Conservation (phyloP, 768 basidiomycete genomes). For the Rhizopogon vesiculosus region DNA sequence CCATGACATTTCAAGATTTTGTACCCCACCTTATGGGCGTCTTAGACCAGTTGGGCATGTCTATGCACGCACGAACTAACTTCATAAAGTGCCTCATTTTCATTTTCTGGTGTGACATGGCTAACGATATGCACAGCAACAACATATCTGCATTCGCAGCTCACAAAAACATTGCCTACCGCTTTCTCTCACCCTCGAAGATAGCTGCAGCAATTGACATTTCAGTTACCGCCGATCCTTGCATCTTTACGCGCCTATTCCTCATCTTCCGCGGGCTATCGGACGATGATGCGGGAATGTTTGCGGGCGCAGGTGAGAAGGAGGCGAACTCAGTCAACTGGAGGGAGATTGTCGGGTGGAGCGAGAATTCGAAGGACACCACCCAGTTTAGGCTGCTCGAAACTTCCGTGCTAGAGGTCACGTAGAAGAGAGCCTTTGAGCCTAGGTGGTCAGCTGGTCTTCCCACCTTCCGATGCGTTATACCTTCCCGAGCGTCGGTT, state of each 20-base stretch:
- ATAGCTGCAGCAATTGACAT: constrained; percentile 88
- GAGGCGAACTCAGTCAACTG: constrained; percentile 80
- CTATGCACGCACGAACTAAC: constrained; percentile 73
- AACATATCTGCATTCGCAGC: constrained; percentile 69
- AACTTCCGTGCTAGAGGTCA: constrained; percentile 71
- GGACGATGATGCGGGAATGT: constrained; percentile 74
- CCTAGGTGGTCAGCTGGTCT: constrained; percentile 7
- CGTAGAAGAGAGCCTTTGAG: constrained; percentile 23
- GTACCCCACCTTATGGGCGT: constrained; percentile 77
- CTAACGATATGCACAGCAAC: constrained; percentile 40
- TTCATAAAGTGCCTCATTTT: constrained; percentile 64
- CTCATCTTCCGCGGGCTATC: constrained; percentile 80
- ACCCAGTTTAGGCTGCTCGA: constrained; percentile 76
- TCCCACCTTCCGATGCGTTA: constrained; percentile 11
- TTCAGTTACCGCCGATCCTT: constrained; percentile 74
- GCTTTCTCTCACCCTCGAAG: constrained; percentile 75
- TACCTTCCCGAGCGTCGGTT: neutral
- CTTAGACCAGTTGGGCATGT: constrained; percentile 82
- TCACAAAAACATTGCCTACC: constrained; percentile 86
- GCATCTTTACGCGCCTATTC: constrained; percentile 80
- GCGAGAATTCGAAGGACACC: constrained; percentile 73
- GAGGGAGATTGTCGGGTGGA: constrained; percentile 77
- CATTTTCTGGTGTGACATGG: constrained; percentile 1
- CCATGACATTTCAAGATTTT: constrained; percentile 79
- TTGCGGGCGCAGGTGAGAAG: constrained; percentile 79